Evolutionary conservation across 2,329 filamentous ascomycete genomes (phyloP).

Genomic region (Lasiodiplodia citricola): DNA sequence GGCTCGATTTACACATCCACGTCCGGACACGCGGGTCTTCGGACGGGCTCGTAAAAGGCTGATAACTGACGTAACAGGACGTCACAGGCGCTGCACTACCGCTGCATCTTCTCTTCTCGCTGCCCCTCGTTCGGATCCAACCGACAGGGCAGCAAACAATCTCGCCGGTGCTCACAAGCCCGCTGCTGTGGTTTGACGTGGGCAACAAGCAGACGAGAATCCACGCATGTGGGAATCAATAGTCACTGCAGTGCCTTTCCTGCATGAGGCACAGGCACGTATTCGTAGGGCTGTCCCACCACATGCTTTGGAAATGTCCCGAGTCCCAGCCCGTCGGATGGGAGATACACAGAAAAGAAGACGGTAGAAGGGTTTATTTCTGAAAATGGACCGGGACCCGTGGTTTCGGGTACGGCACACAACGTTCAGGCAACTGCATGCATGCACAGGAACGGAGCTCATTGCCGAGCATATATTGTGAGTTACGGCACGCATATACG

Average conservation of each 20-base stretch:
- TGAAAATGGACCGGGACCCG: background rate
- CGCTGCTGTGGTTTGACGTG: background rate
- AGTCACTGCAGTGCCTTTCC: background rate
- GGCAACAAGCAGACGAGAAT: background rate
- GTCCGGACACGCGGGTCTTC: background rate
- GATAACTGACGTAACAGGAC: background rate
- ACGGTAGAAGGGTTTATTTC: background rate
- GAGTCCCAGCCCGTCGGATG: constrained; percentile 1
- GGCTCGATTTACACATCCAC: background rate
- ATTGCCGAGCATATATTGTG: background rate
- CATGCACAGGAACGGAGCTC: background rate
- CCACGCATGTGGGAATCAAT: background rate
- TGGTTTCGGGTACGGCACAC: background rate
- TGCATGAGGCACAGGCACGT: background rate
- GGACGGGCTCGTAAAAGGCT: background rate
- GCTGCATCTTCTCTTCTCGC: background rate
- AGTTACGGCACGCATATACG: too few relatives aligned
- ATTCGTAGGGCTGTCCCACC: background rate
- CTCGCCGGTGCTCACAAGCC: too few relatives aligned
- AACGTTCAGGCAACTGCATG: background rate
- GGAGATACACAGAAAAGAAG: background rate
- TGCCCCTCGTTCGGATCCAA: background rate
- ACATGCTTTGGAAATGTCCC: background rate
- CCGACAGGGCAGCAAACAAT: background rate
- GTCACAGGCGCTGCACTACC: background rate